Evolutionary conservation across 106 monocot species (phyloP), one percentile per base, ranked within the genome.

Genomic region (Allium sativum): DNA sequence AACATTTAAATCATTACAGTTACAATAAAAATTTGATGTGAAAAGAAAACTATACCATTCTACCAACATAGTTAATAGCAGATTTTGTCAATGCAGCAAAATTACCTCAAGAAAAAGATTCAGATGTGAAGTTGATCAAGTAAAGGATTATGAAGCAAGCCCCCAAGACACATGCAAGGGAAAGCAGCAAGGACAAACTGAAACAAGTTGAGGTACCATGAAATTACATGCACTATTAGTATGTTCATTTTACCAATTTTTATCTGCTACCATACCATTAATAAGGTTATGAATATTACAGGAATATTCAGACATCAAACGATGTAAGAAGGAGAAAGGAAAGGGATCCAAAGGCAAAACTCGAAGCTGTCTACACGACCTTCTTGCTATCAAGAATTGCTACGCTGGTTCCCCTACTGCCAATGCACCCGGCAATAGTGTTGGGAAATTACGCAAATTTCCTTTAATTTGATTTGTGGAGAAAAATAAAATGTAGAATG

Each of bases 331-430:
- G 53, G 53, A 53, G n/a, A 53, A 16, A 18, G 53, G 53, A 53
- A 53, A 18, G 53, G 17, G 53, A 16, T 53, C 17, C 53, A 53
- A 16, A 18, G 14, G 17, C 53, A 17, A 17, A 16, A 53, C 53
- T 8, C 15, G 18, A 18, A 18, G 31, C 31, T 5, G 31, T 31
- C 0, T 31, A 5, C 5, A 31, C 31, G 31, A 5, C 31, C 31
- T 16, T 7, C 53, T 53, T 53, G 12, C 53, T 53, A 16, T 53
- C 53, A 53, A 16, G 53, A 53, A 53, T 53, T 53, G 53, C 53
- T 53, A 53, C 7, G 53, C 17, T 18, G 17, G 0, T 17, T 8
- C 17, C 48, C 48, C 48, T 7, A 50, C 48, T 50, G 15, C 3
- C 15, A 15, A 50, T 15, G 11, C 48, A 12, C 3, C 48, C 4